Conservation (phyloP, 164 flowering plant genomes). For the Cinnamomum chago region DNA sequence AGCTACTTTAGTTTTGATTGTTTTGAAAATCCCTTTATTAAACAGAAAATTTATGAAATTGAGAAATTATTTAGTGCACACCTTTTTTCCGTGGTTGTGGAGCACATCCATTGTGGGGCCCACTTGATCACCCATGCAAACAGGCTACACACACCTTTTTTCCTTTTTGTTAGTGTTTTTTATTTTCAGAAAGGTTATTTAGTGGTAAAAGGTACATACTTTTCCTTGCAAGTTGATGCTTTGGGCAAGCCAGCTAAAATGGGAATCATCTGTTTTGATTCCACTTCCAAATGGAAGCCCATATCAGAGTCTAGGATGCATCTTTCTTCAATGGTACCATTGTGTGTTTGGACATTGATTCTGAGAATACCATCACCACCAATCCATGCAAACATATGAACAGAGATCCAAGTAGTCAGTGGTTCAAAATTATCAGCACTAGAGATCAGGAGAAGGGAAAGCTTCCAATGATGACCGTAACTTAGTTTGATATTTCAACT, state of each 20-base stretch:
- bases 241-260: conserved; percentile 10
- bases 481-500: not conserved
- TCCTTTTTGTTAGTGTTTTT: too few species aligned
- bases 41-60: too few species aligned
- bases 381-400: conserved; percentile 53
- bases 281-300: conserved; percentile 7
- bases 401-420: conserved; percentile 56
- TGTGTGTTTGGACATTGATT: conserved; percentile 41
- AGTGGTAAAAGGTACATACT: not conserved
- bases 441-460: conserved; percentile 11
- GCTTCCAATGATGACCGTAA: not conserved
- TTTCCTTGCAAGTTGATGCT: conserved; percentile 7
- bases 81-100: too few species aligned
- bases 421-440: conserved; percentile 71
- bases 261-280: not conserved
- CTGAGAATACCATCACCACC: conserved; percentile 39
- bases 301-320: conserved; percentile 15
- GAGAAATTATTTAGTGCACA: too few species aligned
- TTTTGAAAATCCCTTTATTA: too few species aligned
- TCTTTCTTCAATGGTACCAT: conserved; percentile 11
- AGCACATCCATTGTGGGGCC: too few species aligned
- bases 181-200: too few species aligned
- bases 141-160: too few species aligned
- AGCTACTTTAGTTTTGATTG: too few species aligned
- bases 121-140: too few species aligned